Evolutionary conservation across 192 early-diverging fungal genomes (phyloP), one percentile per base, ranked within the genome.

Genomic region (Phlyctochytrium planicorne): DNA sequence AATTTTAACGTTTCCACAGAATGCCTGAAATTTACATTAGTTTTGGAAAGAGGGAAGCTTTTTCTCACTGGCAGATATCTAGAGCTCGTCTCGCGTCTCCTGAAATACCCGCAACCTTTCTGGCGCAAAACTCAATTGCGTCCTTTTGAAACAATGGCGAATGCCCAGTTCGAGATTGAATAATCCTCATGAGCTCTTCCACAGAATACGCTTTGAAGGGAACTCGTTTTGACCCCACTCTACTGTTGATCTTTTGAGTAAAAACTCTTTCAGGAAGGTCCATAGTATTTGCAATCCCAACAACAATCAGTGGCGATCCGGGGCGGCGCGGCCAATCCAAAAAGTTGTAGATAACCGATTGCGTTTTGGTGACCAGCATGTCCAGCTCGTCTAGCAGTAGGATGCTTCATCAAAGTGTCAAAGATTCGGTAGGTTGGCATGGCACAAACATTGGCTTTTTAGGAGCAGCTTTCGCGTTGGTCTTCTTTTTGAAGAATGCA

Each of bases 241-340:
- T 84, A 78, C 92, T 94, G 1, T 94, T 91, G 23, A 97, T 88
- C 70, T 93, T 93, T 74, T 94, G 93, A 3, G 84, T 81, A 25
- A 96, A 80, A 80, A 96, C 85, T 56, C 95, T 85, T 68, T 98
- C 96, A 0, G 96, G 96, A 23, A 99, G 75, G 68, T 98, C 95
- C 94, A 99, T 99, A 0, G 95, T 97, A 74, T 99, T 99, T 34
- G 97, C 96, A 60, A 99, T 90, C 0, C 96, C 96, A 50, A 99
- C 79, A 1, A 99, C 91, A 66, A 97, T 91, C 16, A 99, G 75
- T 64, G 88, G 81, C 16, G 94, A 93, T 66, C 91, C 78, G 6
- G 85, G 78, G 27, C 91, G 83, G 52, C 88, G 91, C 20, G 97
- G 94, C 96, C 96, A 99, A 53, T 98, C 93, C 65, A 99, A 97